phyloP scores from a whole-genome alignment of 495 filamentous ascomycete species.

The Lepidopterella palustris region DNA sequence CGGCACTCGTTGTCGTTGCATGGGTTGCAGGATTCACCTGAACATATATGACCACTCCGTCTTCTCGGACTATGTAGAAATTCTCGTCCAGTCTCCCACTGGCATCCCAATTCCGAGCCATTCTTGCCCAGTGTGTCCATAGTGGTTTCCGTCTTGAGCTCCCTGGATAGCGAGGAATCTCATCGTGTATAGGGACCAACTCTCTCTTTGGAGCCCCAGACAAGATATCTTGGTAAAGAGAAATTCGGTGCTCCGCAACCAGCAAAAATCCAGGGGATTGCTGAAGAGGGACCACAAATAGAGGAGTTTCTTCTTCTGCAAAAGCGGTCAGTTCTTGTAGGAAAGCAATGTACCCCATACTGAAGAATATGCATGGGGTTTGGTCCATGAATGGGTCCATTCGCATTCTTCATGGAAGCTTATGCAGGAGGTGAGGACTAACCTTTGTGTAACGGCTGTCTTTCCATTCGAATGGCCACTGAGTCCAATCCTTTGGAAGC shows the following conservation, averaged over 20 bases:
- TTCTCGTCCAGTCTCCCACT: conserved; percentile 23
- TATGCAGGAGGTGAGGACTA: not conserved
- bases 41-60: conserved; percentile 50
- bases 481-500: conserved; percentile 32
- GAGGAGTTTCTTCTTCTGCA: conserved; percentile 21
- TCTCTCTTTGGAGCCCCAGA: conserved; percentile 10
- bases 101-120: conserved; percentile 9
- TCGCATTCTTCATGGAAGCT: too few relatives aligned
- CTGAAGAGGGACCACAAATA: conserved; percentile 21
- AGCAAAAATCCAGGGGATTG: conserved; percentile 20
- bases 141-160: conserved; percentile 20
- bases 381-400: too few relatives aligned
- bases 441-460: conserved; percentile 7
- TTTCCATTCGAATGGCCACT: conserved; percentile 3
- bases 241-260: conserved; percentile 11
- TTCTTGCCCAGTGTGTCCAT: conserved; percentile 35
- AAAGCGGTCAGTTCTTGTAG: not conserved
- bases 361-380: too few relatives aligned
- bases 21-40: conserved; percentile 35
- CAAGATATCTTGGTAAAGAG: conserved; percentile 13
- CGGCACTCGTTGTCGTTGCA: conserved; percentile 39
- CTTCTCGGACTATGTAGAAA: conserved; percentile 41
- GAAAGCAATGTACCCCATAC: too few relatives aligned
- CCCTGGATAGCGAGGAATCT: conserved; percentile 1
- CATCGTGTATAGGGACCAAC: not conserved